Evolutionary conservation across 805 yeast species (phyloP), one percentile per base, ranked within the genome.

Genomic region (Starmerella asiatica): DNA sequence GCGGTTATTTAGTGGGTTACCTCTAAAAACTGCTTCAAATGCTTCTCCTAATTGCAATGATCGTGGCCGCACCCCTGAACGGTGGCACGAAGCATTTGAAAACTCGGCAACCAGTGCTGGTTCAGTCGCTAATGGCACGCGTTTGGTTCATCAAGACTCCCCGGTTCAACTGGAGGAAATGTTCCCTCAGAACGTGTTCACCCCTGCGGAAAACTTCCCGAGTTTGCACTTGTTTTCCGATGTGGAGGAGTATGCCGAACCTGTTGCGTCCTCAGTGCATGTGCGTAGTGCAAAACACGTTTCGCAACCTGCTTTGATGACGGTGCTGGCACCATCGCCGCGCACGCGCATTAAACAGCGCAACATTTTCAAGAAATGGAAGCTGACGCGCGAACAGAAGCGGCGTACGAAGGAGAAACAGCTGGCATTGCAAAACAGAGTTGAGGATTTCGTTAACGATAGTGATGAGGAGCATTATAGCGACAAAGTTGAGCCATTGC

Each of bases 1-100:
- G 19, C 29, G 15, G 12, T 36, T 40, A 20, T 40, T 37, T 34
- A 32, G 34, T 3, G 33, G 20, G 15, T 37, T 37, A 18, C 40
- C 40, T n/a, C 35, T 23, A 7, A 16, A 31, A 21, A 23, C 36
- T 5, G 11, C 29, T 4, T 19, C 19, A 5, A 15, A 16, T 8
- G 17, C 23, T 16, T 7, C 19, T 11, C n/a, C 11, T 9, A 19
- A 12, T 8, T 28, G 6, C 8, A 33, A 29, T 34, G 29, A 27
- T 9, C 39, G 34, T 6, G 34, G 34, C 14, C 39, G 34, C 3
- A 4, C 15, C 12, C 3, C 36, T 7, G 18, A 21, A 12, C 15
- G 6, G 3, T 36, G 39, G 39, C 18, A 29, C 9, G 5, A 23
- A n/a, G 39, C 34, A 14, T 33, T 33, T 29, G 36, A 33, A 19